Evolutionary conservation across 2,329 filamentous ascomycete genomes (phyloP).

Genomic region (Trichoderma brevicompactum): DNA sequence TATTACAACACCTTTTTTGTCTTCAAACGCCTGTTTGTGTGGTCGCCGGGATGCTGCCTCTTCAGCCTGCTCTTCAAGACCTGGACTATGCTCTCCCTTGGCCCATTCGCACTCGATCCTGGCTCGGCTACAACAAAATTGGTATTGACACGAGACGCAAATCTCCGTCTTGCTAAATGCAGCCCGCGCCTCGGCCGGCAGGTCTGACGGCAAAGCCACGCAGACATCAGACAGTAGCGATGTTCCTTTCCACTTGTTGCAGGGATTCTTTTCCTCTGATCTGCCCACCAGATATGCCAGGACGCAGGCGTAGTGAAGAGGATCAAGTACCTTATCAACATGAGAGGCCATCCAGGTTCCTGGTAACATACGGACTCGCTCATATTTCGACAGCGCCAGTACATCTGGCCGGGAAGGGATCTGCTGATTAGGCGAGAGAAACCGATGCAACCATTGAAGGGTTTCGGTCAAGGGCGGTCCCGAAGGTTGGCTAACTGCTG

Average conservation of each 20-base stretch:
- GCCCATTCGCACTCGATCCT: slow-evolving; percentile 38
- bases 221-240: slow-evolving; percentile 38
- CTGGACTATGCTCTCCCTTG: neutral
- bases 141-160: slow-evolving; percentile 43
- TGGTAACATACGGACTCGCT: slow-evolving; percentile 37
- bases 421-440: slow-evolving; percentile 33
- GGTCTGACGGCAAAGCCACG: slow-evolving; percentile 34
- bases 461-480: slow-evolving; percentile 20
- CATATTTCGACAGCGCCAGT: slow-evolving; percentile 33
- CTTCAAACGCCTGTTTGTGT: neutral
- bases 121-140: slow-evolving; percentile 33
- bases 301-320: slow-evolving; percentile 37
- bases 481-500: neutral
- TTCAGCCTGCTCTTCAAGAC: neutral
- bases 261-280: slow-evolving; percentile 32
- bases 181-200: slow-evolving; percentile 32
- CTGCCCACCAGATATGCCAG: slow-evolving; percentile 42
- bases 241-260: slow-evolving; percentile 10
- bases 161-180: slow-evolving; percentile 33
- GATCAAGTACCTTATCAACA: slow-evolving; percentile 31
- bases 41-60: neutral
- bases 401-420: slow-evolving; percentile 35
- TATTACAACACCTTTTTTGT: neutral
- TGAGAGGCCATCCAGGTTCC: slow-evolving; percentile 37
- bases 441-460: slow-evolving; percentile 34